Evolutionary conservation across 805 yeast genomes (phyloP), one percentile per base, ranked within the genome.

Genomic region (Saturnispora gosingensis): DNA sequence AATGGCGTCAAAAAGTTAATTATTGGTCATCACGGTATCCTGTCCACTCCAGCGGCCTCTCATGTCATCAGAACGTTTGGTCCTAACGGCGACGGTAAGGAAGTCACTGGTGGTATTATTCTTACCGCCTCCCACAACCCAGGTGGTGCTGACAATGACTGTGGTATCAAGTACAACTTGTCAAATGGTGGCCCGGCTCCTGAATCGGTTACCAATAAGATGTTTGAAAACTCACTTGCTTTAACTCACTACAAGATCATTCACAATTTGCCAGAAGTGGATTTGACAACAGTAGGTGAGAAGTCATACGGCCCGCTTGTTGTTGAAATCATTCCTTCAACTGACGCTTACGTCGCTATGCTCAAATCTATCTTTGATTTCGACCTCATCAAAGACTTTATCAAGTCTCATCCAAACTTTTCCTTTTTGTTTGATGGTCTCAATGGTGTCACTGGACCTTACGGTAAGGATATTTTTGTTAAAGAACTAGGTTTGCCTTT

Each of bases 131-230:
- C 95, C 24, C 99, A 91, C 70, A 91, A 91, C 69, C 99, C 99
- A 16, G 99, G 99, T 66, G 97, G 98, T 8, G 96, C 96, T 53
- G 71, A 76, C 27, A 82, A 86, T 57, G 99, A 91, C 66, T 76
- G 89, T 65, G 99, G 99, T 51, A 91, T 91, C 74, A 91, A 91
- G 72, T 93, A 93, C 73, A 93, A 91, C 69, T 74, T 93, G 67
- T 79, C 86, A 57, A 91, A 91, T 65, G 99, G 99, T 59, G 99
- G 97, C 3, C 99, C 99, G 42, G 98, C 98, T 10, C 99, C 99
- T 11, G 99, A 91, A 68, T 71, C 85, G 15, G 95, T 93, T 54
- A 91, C 99, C 11, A 79, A 91, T 71, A 80, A 82, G 67, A 93
- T 91, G 64, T 93, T 71, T 72, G 90, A 81, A 53, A 75, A 72